These are phyloP conservation scores for Amanita pseudoporphyria DNA, from an alignment of 768 basidiomycete species.

Conservation along the genomic window DNA sequence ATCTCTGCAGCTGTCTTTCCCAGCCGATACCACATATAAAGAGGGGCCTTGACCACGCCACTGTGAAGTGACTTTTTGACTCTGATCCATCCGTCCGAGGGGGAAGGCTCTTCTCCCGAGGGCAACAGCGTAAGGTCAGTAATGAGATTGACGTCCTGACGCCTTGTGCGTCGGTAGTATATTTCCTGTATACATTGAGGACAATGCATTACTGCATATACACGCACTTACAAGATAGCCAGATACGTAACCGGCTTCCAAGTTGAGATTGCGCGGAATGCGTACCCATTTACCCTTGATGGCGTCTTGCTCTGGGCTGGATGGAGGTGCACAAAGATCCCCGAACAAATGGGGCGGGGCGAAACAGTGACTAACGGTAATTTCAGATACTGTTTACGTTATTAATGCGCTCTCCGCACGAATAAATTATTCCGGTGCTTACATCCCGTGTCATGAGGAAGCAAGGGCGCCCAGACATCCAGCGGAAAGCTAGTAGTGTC, in stretches of 20 bases:
- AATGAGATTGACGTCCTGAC: conserved; percentile 73
- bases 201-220: neutral
- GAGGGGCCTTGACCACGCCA: conserved; percentile 46
- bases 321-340: conserved; percentile 57
- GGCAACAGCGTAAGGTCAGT: conserved; percentile 61
- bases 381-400: conserved; percentile 60
- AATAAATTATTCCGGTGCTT: conserved; percentile 20
- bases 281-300: conserved; percentile 85
- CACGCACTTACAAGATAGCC: conserved; percentile 43
- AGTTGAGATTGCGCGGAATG: conserved; percentile 73
- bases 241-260: conserved; percentile 42
- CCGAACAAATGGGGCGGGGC: conserved; percentile 47
- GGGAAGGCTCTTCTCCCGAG: conserved; percentile 39
- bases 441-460: conserved; percentile 73
- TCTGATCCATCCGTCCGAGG: conserved; percentile 51
- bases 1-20: conserved; percentile 58
- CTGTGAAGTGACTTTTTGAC: conserved; percentile 52
- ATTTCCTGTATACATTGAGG: conserved; percentile 33
- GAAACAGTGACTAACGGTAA: conserved; percentile 59
- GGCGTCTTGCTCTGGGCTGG: conserved; percentile 64
- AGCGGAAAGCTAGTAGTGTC: conserved; percentile 68
- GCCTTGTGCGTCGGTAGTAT: conserved; percentile 79
- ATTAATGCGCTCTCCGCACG: neutral
- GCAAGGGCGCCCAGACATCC: conserved; percentile 69
- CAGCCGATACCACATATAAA: conserved; percentile 73